Base-by-base conservation (phyloP, 495 filamentous ascomycete species). In the Penicillium goetzii region DNA sequence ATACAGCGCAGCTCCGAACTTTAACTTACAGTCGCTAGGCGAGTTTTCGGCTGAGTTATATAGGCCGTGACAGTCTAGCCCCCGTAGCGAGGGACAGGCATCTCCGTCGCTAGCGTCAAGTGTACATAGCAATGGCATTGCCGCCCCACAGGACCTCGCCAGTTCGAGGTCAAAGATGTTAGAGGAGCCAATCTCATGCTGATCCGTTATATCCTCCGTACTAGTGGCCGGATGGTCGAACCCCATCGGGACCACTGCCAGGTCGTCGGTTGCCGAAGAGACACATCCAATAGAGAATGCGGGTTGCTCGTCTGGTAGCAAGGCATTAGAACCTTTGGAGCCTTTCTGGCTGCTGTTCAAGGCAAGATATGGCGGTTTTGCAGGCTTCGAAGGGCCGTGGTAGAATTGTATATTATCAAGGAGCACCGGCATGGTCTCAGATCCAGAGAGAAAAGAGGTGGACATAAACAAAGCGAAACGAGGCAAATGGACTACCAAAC, bases 391-490 rank as follows among this genome's bases (percentile, higher is more conserved):
- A n/a, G 50, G 50, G n/a, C 50, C 30, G 19, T 33, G 17, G 28
- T 53, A 53, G 50, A 53, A 53, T 19, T 53, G n/a, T 53, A 53
- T 53, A 53, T 53, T 53, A 53, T 53, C n/a, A 53, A 53, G 50
- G 28, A n/a, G 2, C 0, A 53, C 50, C 3, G 28, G 50, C 12
- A 53, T 53, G 12, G 50, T 53, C 15, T n/a, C n/a, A 30, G 28
- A 32, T 53, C 28, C 12, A 6, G 28, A 33, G 11, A 8, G 26
- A 12, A 33, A 53, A 32, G n/a, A 21, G 7, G 26, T 52, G 8
- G 28, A 53, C 2, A 34, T 32, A 10, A 53, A 53, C 32, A 33
- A 53, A 21, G 50, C 30, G 30, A 53, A 53, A 53, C 1, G 19
- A 19, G 15, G 50, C 0, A 33, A 32, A 30, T 4, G 15, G 49